Evolutionary conservation across 2,329 filamentous ascomycete species (phyloP).

Genomic region (Whalleya microplaca): DNA sequence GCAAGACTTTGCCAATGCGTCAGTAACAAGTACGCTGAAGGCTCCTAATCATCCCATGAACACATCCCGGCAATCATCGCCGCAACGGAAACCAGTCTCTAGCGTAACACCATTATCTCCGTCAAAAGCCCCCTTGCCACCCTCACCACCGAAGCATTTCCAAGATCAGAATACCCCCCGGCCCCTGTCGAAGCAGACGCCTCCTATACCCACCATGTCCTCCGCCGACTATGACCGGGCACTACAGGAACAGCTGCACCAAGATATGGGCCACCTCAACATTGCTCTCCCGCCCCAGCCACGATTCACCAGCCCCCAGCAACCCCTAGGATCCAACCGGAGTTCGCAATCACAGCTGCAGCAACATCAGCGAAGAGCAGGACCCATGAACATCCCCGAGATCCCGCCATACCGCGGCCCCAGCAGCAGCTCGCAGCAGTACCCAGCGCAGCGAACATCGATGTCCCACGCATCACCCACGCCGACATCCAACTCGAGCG

Average conservation of each 20-base stretch:
- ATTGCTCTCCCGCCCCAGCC: slow-evolving; percentile 43
- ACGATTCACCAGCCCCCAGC: slow-evolving; percentile 25
- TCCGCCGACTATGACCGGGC: slow-evolving; percentile 65
- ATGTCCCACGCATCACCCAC: slow-evolving; percentile 31
- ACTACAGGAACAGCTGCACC: slow-evolving; percentile 65
- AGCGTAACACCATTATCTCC: slow-evolving; percentile 51
- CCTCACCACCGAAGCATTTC: slow-evolving; percentile 57
- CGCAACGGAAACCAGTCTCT: slow-evolving; percentile 60
- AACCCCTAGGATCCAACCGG: slow-evolving; percentile 30
- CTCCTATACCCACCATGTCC: slow-evolving; percentile 50
- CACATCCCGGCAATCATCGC: slow-evolving; percentile 61
- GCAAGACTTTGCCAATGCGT: slow-evolving; percentile 48
- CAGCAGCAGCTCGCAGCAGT: slow-evolving; percentile 36
- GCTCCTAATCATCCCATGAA: slow-evolving; percentile 44
- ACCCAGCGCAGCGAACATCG: slow-evolving; percentile 27
- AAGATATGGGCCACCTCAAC: slow-evolving; percentile 62
- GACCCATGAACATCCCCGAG: slow-evolving; percentile 52
- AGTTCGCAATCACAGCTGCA: slow-evolving; percentile 42
- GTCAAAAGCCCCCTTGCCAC: slow-evolving; percentile 62
- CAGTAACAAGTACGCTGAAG: slow-evolving; percentile 60
- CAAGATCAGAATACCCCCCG: slow-evolving; percentile 51
- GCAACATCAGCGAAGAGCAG: slow-evolving; percentile 42
- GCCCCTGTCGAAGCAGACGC: slow-evolving; percentile 49
- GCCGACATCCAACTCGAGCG: slow-evolving; percentile 33
- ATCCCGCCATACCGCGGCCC: slow-evolving; percentile 58